Base-by-base conservation (phyloP, 2,329 filamentous ascomycete species). In the Fusarium oligoseptatum region DNA sequence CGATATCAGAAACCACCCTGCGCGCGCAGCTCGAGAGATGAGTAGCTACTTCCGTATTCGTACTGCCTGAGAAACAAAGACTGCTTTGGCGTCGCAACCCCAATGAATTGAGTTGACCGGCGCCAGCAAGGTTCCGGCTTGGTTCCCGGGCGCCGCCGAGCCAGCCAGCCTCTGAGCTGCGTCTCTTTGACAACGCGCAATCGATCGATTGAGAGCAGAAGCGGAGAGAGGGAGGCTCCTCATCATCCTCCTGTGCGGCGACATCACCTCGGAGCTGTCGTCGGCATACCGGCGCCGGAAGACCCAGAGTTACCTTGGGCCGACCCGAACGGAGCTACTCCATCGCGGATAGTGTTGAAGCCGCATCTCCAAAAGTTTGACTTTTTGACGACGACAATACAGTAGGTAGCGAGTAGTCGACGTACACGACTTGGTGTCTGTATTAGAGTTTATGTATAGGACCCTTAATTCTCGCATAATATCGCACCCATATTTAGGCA, bases 91-190 rank as follows among this genome's bases (percentile, higher is more conserved):
- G 57, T 72, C 52, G 36, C 37, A 58, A 70, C 41, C 65, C 65
- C 45, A 67, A 73, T 67, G 29, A 75, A 75, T 71, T 75, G 68
- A 76, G 62, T 76, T 76, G 39, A 48, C 64, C 58, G 65, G 73
- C 64, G 62, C 22, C 50, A 70, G 73, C 61, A 76, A 68, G 64
- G 71, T 76, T 76, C 65, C 36, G 60, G 64, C 27, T 48, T 57
- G 64, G 24, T 64, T 63, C 36, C 63, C 64, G 37, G 64, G 17
- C 56, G 50, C 58, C 65, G 63, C 71, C 66, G 67, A n/a, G 36
- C 24, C 22, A n/a, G 36, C 22, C 45, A 50, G 45, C 22, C 45
- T 50, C 36, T 57, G 24, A n/a, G 29, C 27, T 34, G 32, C 27
- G 62, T 69, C 52, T 74, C 62, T 66, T 58, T 32, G 57, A 66